Conservation (phyloP, 352 stramenopile species). For the Phytophthora multivora region DNA sequence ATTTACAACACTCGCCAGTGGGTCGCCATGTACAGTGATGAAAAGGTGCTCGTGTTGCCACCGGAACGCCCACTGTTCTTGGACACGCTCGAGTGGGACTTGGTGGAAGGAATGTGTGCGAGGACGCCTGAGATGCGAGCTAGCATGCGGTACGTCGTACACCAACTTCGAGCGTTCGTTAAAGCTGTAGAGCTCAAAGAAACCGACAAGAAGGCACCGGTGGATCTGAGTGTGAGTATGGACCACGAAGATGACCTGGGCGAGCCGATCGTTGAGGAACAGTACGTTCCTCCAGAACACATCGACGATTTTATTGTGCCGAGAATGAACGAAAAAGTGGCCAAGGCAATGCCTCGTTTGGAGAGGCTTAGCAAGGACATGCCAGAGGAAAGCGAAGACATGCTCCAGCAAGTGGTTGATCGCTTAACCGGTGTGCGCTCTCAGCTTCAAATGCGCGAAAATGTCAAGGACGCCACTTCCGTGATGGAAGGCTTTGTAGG, state of each 20-base stretch:
- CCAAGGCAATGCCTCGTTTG: conserved; percentile 21
- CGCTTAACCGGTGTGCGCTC: conserved; percentile 11
- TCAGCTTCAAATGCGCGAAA: conserved; percentile 14
- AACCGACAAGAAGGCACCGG: conserved; percentile 8
- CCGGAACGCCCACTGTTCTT: conserved; percentile 17
- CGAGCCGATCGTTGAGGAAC: conserved; percentile 11
- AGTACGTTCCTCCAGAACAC: conserved; percentile 11
- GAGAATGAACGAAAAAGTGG: conserved; percentile 29
- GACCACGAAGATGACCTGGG: conserved; percentile 15
- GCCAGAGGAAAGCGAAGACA: background rate
- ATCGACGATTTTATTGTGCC: conserved; percentile 35
- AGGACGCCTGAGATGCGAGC: conserved; percentile 5
- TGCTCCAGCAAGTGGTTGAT: conserved; percentile 20
- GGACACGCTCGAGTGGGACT: conserved; percentile 24
- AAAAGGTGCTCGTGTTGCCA: conserved; percentile 17
- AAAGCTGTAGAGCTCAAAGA: conserved; percentile 2
- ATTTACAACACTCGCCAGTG: conserved; percentile 33
- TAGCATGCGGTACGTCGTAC: conserved; percentile 39
- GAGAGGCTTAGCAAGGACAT: conserved; percentile 9
- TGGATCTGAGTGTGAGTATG: conserved; percentile 31
- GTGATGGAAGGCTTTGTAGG: conserved; percentile 27
- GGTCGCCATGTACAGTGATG: conserved; percentile 21
- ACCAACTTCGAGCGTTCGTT: conserved; percentile 28
- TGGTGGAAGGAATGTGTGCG: conserved; percentile 33
- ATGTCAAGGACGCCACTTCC: conserved; percentile 11